Percentiles rank a stretch among this genome's conserved stretches.
Evolutionary conservation across 2,329 filamentous ascomycete species (phyloP).

Genomic region (Claviceps sp.): DNA sequence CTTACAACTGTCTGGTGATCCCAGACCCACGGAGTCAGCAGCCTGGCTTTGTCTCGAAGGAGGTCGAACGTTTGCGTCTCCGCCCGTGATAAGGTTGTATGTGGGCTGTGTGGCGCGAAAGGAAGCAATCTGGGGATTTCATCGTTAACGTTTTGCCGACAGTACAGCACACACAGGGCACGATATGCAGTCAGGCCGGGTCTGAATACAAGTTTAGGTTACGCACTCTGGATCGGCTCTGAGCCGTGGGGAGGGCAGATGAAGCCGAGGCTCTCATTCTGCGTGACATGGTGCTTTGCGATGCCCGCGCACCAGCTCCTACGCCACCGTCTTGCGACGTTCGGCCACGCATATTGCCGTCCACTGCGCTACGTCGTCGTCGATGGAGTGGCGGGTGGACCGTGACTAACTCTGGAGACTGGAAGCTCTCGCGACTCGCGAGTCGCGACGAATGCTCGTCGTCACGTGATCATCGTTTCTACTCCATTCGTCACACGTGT

Average conservation of each 20-base stretch:
- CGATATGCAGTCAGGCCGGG: too few relatives aligned
- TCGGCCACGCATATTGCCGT: slow-evolving; percentile 19
- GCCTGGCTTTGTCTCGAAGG: slow-evolving; percentile 27
- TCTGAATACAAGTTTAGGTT: background rate
- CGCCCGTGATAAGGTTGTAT: slow-evolving; percentile 46
- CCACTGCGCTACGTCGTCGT: background rate
- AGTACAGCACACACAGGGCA: too few relatives aligned
- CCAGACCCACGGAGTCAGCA: slow-evolving; percentile 28
- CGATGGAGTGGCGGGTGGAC: background rate
- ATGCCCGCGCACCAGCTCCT: slow-evolving; percentile 13
- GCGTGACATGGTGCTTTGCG: slow-evolving; percentile 17
- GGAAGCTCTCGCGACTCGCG: background rate
- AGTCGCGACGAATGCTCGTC: background rate
- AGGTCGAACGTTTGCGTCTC: slow-evolving; percentile 26
- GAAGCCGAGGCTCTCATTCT: slow-evolving; percentile 22
- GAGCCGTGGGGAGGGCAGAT: slow-evolving; percentile 23
- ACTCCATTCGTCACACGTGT: background rate
- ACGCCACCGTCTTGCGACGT: slow-evolving; percentile 19
- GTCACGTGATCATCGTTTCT: slow-evolving; percentile 1
- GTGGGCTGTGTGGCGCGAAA: slow-evolving; percentile 41
- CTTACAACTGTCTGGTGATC: slow-evolving; percentile 45
- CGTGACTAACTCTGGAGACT: background rate
- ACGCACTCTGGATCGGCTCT: slow-evolving; percentile 27
- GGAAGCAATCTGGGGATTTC: slow-evolving; percentile 24
- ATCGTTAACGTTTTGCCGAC: background rate